Base-by-base conservation (phyloP, 176 grass and related monocot genomes). In the Elymus sibiricus region DNA sequence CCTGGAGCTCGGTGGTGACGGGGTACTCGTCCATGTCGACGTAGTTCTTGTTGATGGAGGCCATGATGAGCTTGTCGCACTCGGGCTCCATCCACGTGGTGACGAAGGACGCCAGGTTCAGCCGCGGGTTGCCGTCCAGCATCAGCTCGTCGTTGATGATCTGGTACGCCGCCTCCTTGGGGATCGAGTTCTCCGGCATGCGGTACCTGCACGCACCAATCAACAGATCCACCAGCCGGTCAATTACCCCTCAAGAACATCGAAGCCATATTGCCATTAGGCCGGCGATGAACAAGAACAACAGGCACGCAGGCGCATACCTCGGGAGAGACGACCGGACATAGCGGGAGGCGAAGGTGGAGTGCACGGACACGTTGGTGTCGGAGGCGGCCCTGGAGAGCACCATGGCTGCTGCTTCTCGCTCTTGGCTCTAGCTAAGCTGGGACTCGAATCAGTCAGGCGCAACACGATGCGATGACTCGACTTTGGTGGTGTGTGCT, bases 1-100 rank as follows among this genome's bases (percentile, higher is more conserved):
- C 97, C 97, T 99, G 97, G 65, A 99, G 89, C 67, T 99, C 97
- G 72, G 97, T 99, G 76, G 97, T 99, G 67, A 99, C 89, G 0
- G 97, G 97, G 68, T 99, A 99, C 89, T 99, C 97, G 74, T 99
- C 97, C 97, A 99, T 96, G 92, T 99, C 97, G 76, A 99, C 97
- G 38, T 99, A 99, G 80, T 99, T 99, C 86, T 99, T 99, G 82
- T 93, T 99, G 29, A 93, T 85, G 82, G 97, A 76, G 16, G 73
- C 92, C 97, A 99, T 99, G 73, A 96, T 96, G 79, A 99, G 92
- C 90, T 94, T 94, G 89, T 99, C 97, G 83, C 97, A 96, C 87
- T 99, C 97, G 9, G 97, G 97, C 82, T 96, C 97, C 97, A 99
- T 99, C 97, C 97, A 96, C 3, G 97, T 99, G 59, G 97, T 99